phyloP scores from a whole-genome alignment of 1,284 basidiomycete genomes.

The Vanrija sp. region DNA sequence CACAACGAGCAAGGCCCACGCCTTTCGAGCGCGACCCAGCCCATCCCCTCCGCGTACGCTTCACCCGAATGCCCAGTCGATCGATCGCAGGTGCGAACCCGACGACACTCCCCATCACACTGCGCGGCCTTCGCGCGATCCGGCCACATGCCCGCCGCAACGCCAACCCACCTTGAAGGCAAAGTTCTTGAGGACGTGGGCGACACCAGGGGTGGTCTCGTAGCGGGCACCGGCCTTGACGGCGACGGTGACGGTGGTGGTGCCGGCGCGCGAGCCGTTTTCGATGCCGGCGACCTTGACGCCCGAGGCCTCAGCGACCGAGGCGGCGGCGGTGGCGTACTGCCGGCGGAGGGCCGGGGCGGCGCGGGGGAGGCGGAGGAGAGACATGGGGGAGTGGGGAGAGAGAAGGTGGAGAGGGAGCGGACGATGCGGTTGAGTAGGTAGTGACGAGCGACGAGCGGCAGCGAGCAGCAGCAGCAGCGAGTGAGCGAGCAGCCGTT shows the following conservation, averaged over 20 bases:
- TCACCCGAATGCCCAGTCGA: no score
- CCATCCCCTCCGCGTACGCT: background rate
- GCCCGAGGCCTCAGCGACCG: constrained; percentile 69
- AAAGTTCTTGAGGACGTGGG: constrained; percentile 91
- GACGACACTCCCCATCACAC: no score
- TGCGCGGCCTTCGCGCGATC: no score
- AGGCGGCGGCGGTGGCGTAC: constrained; percentile 58
- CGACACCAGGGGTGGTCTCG: constrained; percentile 78
- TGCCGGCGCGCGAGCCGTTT: constrained; percentile 63
- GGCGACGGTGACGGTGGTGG: constrained; percentile 78
- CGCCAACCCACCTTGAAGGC: constrained; percentile 76
- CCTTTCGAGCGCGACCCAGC: no score
- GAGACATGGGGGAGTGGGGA: constrained; percentile 20
- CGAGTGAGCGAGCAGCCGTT: no score
- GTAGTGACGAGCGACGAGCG: background rate
- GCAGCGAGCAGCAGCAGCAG: background rate
- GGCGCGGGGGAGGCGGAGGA: constrained; percentile 22
- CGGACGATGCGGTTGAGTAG: background rate
- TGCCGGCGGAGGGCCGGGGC: constrained; percentile 19
- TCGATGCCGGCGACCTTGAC: constrained; percentile 81
- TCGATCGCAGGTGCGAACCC: no score
- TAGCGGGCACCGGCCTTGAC: constrained; percentile 87
- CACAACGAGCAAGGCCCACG: no score
- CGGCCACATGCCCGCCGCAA: no score
- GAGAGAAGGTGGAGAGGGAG: constrained; percentile 6